Conservation (phyloP, 2,329 filamentous ascomycete species). For the Clarireedia homoeocarpa region DNA sequence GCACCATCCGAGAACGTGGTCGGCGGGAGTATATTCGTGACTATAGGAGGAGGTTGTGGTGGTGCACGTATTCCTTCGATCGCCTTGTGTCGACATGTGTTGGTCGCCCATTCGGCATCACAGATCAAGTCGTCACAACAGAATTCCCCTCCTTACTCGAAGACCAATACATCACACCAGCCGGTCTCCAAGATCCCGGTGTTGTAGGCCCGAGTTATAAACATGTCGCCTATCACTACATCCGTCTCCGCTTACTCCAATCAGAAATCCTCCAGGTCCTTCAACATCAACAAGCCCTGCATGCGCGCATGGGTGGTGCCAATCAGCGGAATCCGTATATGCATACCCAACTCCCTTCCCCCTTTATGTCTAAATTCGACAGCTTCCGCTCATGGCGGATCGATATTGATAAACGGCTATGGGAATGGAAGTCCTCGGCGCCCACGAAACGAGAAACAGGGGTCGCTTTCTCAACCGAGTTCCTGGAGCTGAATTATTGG, state of each 20-base stretch:
- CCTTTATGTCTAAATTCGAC: constrained; percentile 75
- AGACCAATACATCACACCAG: constrained; percentile 77
- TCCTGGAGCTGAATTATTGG: constrained; percentile 95
- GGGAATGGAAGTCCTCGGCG: constrained; percentile 78
- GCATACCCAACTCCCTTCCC: constrained; percentile 71
- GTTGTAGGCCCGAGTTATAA: constrained; percentile 72
- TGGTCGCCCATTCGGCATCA: constrained; percentile 85
- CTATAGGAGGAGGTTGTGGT: constrained; percentile 81
- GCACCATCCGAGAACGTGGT: constrained; percentile 45
- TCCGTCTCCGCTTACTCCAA: constrained; percentile 78
- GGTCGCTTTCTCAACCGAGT: constrained; percentile 82
- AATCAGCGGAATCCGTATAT: constrained; percentile 64
- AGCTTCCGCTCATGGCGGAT: constrained; percentile 84
- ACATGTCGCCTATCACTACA: constrained; percentile 84
- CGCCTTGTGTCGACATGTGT: constrained; percentile 93
- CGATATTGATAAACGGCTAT: constrained; percentile 75
- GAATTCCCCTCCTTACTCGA: constrained; percentile 87
- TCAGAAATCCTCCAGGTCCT: constrained; percentile 93
- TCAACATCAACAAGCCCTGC: constrained; percentile 83
- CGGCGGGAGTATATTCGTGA: constrained; percentile 80
- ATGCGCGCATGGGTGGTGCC: constrained; percentile 58
- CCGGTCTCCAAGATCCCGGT: constrained; percentile 62
- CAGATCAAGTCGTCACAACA: constrained; percentile 93
- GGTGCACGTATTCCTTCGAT: constrained; percentile 94
- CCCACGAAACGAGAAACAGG: constrained; percentile 73